phyloP scores from a whole-genome alignment of 495 filamentous ascomycete species.

The Penicillium taxi region DNA sequence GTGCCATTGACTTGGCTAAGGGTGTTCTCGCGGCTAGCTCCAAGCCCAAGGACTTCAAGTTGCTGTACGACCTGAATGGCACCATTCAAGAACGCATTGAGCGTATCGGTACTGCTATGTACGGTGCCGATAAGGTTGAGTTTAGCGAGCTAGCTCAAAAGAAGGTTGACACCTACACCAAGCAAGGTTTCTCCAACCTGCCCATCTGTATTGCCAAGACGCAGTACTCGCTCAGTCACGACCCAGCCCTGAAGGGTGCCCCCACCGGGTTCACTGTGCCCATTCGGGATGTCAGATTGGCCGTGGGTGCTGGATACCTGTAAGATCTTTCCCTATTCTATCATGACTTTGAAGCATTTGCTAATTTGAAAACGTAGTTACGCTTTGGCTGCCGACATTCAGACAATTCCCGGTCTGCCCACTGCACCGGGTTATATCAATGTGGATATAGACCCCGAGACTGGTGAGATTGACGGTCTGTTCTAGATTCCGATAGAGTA shows the following conservation, averaged over 20 bases:
- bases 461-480: constrained; percentile 90
- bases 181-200: constrained; percentile 84
- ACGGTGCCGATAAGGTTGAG: constrained; percentile 83
- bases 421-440: constrained; percentile 95
- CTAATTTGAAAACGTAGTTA: constrained; percentile 48
- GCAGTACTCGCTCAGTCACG: constrained; percentile 93
- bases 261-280: constrained; percentile 93
- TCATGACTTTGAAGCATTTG: constrained; percentile 6
- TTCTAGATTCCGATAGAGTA: constrained; percentile 69
- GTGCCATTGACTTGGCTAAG: constrained; percentile 83
- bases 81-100: constrained; percentile 86
- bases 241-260: constrained; percentile 90
- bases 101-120: constrained; percentile 85
- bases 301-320: constrained; percentile 87
- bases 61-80: constrained; percentile 75
- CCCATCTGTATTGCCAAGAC: constrained; percentile 98
- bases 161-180: constrained; percentile 90
- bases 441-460: constrained; percentile 87
- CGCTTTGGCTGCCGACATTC: constrained; percentile 91
- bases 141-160: constrained; percentile 90
- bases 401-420: constrained; percentile 93
- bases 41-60: constrained; percentile 82
- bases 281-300: constrained; percentile 88
- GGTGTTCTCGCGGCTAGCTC: constrained; percentile 74
- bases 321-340: constrained; percentile 36